phyloP scores from a whole-genome alignment of 2,329 filamentous ascomycete species.

The Mollisiaceae sp. region DNA sequence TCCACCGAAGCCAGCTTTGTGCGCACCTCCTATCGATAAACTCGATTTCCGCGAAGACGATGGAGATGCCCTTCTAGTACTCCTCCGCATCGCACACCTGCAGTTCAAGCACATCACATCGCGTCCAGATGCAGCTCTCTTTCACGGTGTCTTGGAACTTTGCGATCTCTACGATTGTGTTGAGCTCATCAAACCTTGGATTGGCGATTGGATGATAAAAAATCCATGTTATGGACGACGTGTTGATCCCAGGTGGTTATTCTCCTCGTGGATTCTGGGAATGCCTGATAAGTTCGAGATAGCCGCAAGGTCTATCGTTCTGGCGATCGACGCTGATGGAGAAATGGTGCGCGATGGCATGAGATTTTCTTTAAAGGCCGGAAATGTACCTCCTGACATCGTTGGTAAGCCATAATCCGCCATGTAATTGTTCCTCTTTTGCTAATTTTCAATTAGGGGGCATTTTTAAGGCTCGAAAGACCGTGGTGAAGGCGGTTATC shows the following conservation, averaged over 20 bases:
- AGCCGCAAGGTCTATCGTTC: not conserved
- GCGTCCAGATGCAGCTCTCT: not conserved
- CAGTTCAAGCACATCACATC: slow-evolving; percentile 3
- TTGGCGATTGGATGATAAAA: not conserved
- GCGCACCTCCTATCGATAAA: not conserved
- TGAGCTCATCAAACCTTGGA: not conserved
- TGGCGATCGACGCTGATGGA: not conserved
- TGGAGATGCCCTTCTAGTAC: slow-evolving; percentile 5
- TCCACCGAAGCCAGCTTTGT: not conserved
- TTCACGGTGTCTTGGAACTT: not conserved
- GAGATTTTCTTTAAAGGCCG: not conserved
- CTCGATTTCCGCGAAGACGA: slow-evolving; percentile 14
- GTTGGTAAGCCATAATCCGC: not conserved
- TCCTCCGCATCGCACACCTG: slow-evolving; percentile 10
- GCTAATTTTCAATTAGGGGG: not conserved
- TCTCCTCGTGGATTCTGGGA: not conserved
- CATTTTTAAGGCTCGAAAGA: not conserved
- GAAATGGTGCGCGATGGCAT: not conserved
- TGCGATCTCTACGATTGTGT: slow-evolving; percentile 14
- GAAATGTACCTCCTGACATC: not conserved
- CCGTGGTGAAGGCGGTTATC: not conserved
- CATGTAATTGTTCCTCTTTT: too few relatives aligned
- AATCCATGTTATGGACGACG: not conserved
- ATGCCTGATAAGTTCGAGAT: too few relatives aligned
- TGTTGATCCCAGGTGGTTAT: not conserved